These are phyloP conservation scores for Lachancea lanzarotensis DNA, from an alignment of 805 yeast genomes.

Conservation along the genomic window DNA sequence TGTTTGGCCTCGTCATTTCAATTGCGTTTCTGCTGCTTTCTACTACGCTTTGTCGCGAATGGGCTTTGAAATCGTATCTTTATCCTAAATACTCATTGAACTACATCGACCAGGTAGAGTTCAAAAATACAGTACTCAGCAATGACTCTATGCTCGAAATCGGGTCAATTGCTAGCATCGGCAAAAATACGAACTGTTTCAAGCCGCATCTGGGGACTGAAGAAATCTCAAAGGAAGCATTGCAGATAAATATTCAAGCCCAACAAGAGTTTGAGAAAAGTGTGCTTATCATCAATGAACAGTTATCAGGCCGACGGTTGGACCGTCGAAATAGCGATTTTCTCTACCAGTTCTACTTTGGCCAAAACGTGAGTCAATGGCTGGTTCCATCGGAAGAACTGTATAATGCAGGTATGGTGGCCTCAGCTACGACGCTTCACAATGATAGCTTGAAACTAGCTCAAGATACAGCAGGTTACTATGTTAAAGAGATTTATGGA, in stretches of 20 bases:
- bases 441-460: constrained; percentile 21
- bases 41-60: background rate
- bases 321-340: constrained; percentile 34
- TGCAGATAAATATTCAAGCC: constrained; percentile 11
- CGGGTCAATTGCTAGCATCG: constrained; percentile 17
- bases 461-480: constrained; percentile 28
- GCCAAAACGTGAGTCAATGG: constrained; percentile 42
- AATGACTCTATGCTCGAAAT: constrained; percentile 11
- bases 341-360: constrained; percentile 51
- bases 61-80: background rate
- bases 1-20: background rate
- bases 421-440: constrained; percentile 16
- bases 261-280: constrained; percentile 16
- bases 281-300: constrained; percentile 14
- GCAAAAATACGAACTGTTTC: constrained; percentile 19
- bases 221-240: constrained; percentile 8
- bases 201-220: constrained; percentile 12
- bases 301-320: constrained; percentile 22
- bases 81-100: constrained; percentile 5
- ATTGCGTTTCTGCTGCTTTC: background rate
- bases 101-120: constrained; percentile 11
- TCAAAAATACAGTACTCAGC: constrained; percentile 11
- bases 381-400: too few species aligned
- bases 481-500: constrained; percentile 32
- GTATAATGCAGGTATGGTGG: constrained; percentile 20